A percentile compares a stretch with the other conserved stretches of the same genome.
Conservation (phyloP, 2,329 filamentous ascomycete species). For the Mollisia scopiformis region DNA sequence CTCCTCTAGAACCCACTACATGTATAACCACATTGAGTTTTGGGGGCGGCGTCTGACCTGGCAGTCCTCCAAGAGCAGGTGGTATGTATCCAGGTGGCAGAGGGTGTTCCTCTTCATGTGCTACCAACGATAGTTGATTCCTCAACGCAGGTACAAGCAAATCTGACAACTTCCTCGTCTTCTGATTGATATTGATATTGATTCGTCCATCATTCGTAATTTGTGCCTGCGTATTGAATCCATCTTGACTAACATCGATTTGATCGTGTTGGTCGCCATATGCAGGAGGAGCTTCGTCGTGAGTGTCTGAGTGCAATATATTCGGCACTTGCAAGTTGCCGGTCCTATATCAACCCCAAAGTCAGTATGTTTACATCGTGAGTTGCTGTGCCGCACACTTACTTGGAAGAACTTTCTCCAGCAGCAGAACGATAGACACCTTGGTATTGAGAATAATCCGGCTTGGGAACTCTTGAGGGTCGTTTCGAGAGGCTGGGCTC, state of each 20-base stretch:
- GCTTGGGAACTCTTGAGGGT: constrained; percentile 8
- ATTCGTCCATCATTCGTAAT: constrained; percentile 76
- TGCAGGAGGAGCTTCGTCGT: constrained; percentile 48
- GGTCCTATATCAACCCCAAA: constrained; percentile 11
- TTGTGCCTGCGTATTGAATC: constrained; percentile 63
- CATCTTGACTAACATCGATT: constrained; percentile 62
- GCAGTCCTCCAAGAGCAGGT: constrained; percentile 68
- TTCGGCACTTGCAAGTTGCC: constrained; percentile 25
- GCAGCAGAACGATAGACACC: background rate
- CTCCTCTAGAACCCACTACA: constrained; percentile 74
- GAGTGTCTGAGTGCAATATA: constrained; percentile 14
- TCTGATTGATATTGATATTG: constrained; percentile 79
- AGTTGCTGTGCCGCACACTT: constrained; percentile 2
- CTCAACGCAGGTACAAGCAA: constrained; percentile 68
- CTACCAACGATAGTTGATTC: constrained; percentile 48
- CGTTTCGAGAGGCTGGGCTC: constrained; percentile 11
- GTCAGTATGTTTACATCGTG: constrained; percentile 3
- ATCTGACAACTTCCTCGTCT: constrained; percentile 65
- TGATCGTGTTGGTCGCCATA: constrained; percentile 61
- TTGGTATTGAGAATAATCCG: constrained; percentile 16
- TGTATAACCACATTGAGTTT: constrained; percentile 73
- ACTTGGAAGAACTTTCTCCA: constrained; percentile 10
- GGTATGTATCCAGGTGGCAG: constrained; percentile 73
- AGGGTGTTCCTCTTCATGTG: constrained; percentile 49
- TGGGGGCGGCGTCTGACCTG: constrained; percentile 60